phyloP scores from a whole-genome alignment of 73 alveolate species.

The Blepharisma stoltei region DNA sequence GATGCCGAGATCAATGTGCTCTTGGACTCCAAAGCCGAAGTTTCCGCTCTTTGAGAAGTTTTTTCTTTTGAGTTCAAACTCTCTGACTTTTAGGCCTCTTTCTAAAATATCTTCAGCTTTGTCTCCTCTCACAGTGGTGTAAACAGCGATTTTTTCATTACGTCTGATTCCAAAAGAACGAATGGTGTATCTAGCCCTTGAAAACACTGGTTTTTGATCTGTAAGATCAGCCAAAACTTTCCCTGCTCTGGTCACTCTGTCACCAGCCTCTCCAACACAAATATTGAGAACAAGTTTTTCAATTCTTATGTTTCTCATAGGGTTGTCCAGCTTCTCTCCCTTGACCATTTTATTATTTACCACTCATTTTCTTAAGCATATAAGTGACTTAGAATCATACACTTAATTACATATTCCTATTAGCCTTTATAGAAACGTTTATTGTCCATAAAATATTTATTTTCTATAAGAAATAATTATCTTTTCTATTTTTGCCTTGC shows the following conservation, averaged over 20 bases:
- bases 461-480: no score
- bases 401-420: no score
- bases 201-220: slow-evolving; percentile 43
- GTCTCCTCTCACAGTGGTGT: slow-evolving; percentile 47
- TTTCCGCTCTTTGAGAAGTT: slow-evolving; percentile 40
- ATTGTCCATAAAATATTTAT: no score
- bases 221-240: slow-evolving; percentile 46
- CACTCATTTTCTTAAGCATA: no score
- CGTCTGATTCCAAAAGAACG: slow-evolving; percentile 48
- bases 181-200: slow-evolving; percentile 49
- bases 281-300: slow-evolving; percentile 61
- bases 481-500: no score
- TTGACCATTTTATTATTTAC: no score
- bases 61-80: slow-evolving; percentile 35
- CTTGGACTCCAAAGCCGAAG: slow-evolving; percentile 48
- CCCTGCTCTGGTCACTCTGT: slow-evolving; percentile 47
- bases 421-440: no score
- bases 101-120: slow-evolving; percentile 48
- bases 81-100: slow-evolving; percentile 46
- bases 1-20: slow-evolving; percentile 51
- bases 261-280: slow-evolving; percentile 31
- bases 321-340: slow-evolving; percentile 49
- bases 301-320: slow-evolving; percentile 75
- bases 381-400: no score
- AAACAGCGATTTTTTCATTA: slow-evolving; percentile 49